Base-by-base conservation (phyloP, 768 basidiomycete species). In the Termitomyces sp. region DNA sequence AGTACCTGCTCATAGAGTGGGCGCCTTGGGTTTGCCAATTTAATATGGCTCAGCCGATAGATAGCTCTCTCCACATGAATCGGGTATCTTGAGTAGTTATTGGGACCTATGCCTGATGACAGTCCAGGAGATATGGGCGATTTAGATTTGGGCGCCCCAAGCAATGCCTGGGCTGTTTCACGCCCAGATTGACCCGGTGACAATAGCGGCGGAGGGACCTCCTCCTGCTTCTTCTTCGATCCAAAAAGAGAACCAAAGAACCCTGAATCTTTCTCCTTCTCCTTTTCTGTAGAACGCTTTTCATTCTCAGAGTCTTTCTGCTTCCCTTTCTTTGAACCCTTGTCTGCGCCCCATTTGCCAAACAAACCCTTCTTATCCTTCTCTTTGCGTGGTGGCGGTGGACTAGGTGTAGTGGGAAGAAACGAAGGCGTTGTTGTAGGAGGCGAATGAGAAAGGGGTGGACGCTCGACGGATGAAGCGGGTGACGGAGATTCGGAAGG, bases 21-120 rank as follows among this genome's bases (percentile, higher is more conserved):
- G 42, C 97, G 81, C 55, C 97, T 81, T 9, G 97, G 95, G 72
- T 98, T 99, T 20, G 97, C 97, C 42, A 99, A 79, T 71, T 99
- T 99, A 78, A 99, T 99, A 67, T 99, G 97, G 68, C 92, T 95
- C 47, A 99, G 76, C 56, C 97, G 81, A 72, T 99, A 99, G 44
- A 99, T 95, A 3, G 97, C 97, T 32, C 97, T 84, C 68, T 99
- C 97, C 59, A 99, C 97, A 65, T 99, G 97, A 56, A 99, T 98
- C 9, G 97, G 97, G 67, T 98, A 95, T 60, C 97, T 84, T 48
- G 95, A 73, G 57, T 80, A 83, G 48, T 76, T 75, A 61, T 80
- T 77, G 32, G 73, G 68, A 20, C 70, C 69, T 39, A 70, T 66
- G 9, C 73, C 75, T 13, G 73, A 68, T 12, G 73, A 72, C 38